Evolutionary conservation across 495 filamentous ascomycete genomes (phyloP).

Genomic region (Podospora pseudoanserina): DNA sequence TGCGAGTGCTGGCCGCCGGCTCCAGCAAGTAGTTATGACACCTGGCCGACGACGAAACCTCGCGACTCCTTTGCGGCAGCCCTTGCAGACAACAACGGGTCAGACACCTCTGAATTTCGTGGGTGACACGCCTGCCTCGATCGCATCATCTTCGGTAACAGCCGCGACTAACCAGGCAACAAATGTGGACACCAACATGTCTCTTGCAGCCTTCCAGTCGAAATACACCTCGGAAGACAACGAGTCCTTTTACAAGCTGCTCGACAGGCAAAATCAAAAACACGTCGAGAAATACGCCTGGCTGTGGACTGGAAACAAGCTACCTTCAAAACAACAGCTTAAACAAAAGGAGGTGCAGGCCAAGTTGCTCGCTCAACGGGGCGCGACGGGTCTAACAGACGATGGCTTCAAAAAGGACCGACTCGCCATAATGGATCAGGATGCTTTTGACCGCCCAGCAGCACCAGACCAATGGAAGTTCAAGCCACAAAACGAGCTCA

Average conservation of each 20-base stretch:
- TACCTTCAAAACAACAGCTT: conserved; percentile 80
- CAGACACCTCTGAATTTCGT: conserved; percentile 51
- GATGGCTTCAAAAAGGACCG: conserved; percentile 52
- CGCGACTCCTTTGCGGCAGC: conserved; percentile 25
- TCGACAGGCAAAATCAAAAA: conserved; percentile 89
- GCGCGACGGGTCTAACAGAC: conserved; percentile 34
- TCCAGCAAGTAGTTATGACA: conserved; percentile 79
- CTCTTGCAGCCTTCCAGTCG: conserved; percentile 77
- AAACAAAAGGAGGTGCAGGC: conserved; percentile 68
- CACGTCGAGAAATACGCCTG: conserved; percentile 77
- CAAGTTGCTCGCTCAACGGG: conserved; percentile 52
- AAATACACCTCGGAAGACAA: conserved; percentile 97
- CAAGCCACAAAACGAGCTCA: conserved; percentile 74
- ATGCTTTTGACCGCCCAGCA: conserved; percentile 62
- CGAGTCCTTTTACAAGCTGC: conserved; percentile 85
- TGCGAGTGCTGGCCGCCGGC: conserved; percentile 63
- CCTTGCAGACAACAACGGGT: conserved; percentile 28
- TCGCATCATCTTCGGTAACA: conserved; percentile 25
- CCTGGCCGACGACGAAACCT: conserved; percentile 54
- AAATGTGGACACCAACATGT: conserved; percentile 74
- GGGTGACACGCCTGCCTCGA: conserved; percentile 64
- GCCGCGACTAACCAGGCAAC: conserved; percentile 36
- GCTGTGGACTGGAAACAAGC: conserved; percentile 84
- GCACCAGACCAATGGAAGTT: conserved; percentile 73
- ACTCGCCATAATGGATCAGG: conserved; percentile 56